These are phyloP conservation scores for Colletotrichum eleusines DNA, from an alignment of 2,329 filamentous ascomycete genomes.

Conservation along the genomic window DNA sequence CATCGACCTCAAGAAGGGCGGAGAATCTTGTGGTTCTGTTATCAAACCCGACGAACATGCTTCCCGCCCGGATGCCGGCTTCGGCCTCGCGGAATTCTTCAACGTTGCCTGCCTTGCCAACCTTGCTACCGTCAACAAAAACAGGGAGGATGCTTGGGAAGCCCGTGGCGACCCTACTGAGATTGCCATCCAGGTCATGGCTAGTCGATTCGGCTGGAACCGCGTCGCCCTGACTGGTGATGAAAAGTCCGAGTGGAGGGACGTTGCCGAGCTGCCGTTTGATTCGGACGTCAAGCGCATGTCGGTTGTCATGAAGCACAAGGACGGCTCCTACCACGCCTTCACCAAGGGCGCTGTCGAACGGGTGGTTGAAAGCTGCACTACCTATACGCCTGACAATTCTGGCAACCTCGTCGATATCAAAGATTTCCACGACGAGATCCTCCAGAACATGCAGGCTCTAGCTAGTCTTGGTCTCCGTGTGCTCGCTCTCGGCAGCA, in stretches of 20 bases:
- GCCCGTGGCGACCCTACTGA: conserved; percentile 73
- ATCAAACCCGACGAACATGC: conserved; percentile 41
- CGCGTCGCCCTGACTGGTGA: conserved; percentile 56
- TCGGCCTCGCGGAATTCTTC: conserved; percentile 61
- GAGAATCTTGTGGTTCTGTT: conserved; percentile 34
- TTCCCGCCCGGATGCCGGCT: conserved; percentile 53
- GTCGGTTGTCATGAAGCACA: conserved; percentile 39
- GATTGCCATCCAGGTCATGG: conserved; percentile 76
- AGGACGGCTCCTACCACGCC: conserved; percentile 46
- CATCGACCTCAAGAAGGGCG: conserved; percentile 31
- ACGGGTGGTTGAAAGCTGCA: conserved; percentile 72
- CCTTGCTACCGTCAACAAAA: conserved; percentile 66
- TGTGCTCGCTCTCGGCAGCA: conserved; percentile 75
- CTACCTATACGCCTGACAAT: conserved; percentile 50
- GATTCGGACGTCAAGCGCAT: conserved; percentile 42
- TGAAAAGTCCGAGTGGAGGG: conserved; percentile 59
- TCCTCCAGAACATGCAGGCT: conserved; percentile 74
- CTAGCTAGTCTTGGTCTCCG: conserved; percentile 73
- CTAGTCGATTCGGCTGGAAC: conserved; percentile 70
- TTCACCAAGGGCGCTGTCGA: conserved; percentile 77
- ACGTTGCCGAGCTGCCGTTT: conserved; percentile 61
- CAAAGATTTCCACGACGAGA: conserved; percentile 63
- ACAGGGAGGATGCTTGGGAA: conserved; percentile 59
- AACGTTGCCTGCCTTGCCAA: conserved; percentile 70
- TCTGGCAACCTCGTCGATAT: conserved; percentile 53